These are phyloP conservation scores for Rhododendron vialii DNA, from an alignment of 148 eudicot species.

Conservation along the genomic window DNA sequence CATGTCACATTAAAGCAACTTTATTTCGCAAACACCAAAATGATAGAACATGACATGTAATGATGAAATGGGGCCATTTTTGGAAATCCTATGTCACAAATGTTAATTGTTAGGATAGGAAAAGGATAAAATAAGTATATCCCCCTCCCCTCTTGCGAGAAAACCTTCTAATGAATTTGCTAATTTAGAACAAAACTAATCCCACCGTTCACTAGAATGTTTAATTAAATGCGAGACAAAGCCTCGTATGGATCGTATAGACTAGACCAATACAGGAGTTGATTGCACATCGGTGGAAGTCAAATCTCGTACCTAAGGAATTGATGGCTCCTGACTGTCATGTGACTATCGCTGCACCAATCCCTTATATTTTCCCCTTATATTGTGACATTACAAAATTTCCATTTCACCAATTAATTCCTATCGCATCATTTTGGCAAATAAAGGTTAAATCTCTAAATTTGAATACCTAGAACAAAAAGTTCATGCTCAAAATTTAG, in stretches of 20 bases:
- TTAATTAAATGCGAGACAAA: not conserved
- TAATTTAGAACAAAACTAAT: no score
- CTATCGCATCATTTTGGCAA: not conserved
- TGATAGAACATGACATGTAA: conserved; percentile 29
- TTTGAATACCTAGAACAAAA: not conserved
- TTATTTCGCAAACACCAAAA: conserved; percentile 19
- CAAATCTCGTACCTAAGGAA: not conserved
- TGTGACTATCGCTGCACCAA: not conserved
- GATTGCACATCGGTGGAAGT: not conserved
- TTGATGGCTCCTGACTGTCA: not conserved
- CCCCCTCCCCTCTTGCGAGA: not conserved
- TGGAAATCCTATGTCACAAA: conserved; percentile 8
- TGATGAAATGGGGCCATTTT: conserved; percentile 18
- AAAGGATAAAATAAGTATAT: not conserved
- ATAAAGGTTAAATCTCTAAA: not conserved
- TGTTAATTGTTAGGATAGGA: not conserved
- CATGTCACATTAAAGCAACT: conserved; percentile 23
- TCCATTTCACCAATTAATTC: not conserved
- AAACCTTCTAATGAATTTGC: not conserved
- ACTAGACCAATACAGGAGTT: not conserved
- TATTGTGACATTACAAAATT: not conserved
- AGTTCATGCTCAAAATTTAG: not conserved
- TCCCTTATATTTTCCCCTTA: not conserved
- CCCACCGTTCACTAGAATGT: not conserved
- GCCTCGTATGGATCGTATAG: not conserved